Evolutionary conservation across 352 stramenopile species (phyloP), one percentile per base, ranked within the genome.

Genomic region (Pythium monospermum): DNA sequence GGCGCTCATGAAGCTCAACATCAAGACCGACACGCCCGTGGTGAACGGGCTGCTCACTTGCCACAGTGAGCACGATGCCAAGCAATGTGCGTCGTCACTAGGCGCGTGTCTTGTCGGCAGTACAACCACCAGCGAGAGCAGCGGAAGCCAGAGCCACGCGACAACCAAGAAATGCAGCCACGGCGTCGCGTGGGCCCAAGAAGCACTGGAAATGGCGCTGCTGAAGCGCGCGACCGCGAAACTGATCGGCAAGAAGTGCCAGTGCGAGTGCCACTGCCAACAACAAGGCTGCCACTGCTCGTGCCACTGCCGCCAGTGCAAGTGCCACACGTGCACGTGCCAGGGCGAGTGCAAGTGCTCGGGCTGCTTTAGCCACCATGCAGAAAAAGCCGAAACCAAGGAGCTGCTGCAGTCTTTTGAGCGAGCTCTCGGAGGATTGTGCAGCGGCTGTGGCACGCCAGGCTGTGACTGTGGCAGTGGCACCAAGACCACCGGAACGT

Each of bases 1-100:
- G 64, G 96, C 91, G 28, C 87, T 99, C 53, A 99, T 98, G 95
- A 89, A 96, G 65, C 89, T 99, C 38, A 92, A 92, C 52, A 70
- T 98, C 32, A 83, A 89, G 63, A 98, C 85, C 2, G 72, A 79
- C n/a, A 83, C 71, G 28, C 83, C 86, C 11, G 75, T 92, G 19
- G 64, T 94, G 41, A 92, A 87, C 44, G 90, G 89, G 8, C 83
- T 99, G 16, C 75, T 99, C 27, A 97, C 92, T 37, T 98, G 92
- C 66, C 64, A 92, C 22, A 91, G 77, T 48, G 90, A 98, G 59
- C 72, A 83, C 1, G 92, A 99, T 60, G 96, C 97, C 8, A 84
- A 88, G 26, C 66, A 71, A 28, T 91, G 94, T 32, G 85, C 78
- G 19, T 51, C 53, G 5, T 28, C 47, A 19, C 57, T 45, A 27